Evolutionary conservation across 306 rosid species (phyloP), one percentile per base, ranked within the genome.

Genomic region (Castanea crenata): DNA sequence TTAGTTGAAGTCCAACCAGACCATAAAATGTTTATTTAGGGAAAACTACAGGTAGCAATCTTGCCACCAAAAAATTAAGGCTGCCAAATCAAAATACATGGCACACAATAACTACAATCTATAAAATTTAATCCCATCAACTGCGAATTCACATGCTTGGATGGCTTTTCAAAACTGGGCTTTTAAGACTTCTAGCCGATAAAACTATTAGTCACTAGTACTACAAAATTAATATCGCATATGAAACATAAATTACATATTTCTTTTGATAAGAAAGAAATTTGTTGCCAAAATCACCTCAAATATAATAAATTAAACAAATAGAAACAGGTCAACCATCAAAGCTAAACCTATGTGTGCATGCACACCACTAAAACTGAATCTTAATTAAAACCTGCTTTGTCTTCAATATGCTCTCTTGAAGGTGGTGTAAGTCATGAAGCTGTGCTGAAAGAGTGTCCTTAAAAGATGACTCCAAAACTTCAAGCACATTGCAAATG

Each of bases 401-500:
- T 55, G 96, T 85, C 89, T 87, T 93, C 75, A 87, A 84, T 78
- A 96, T 81, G 80, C 87, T 92, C 87, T 96, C 99, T 46, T 89
- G 96, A 76, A 96, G 99, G 72, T 88, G 77, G 81, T 89, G 90
- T 81, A 96, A 79, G 81, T 90, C 97, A 16, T 89, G 88, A 85
- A 90, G 96, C 77, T 89, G 98, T 54, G 94, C 96, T 73, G 98
- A 90, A 78, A 89, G 88, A 82, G 96, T 88, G 71, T 88, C 94
- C 87, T 85, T 91, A 84, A 96, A 91, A 76, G 98, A 93, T 74
- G 92, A 88, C 82, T 91, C 93, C 88, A 96, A 84, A 87, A 92
- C 91, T 79, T 93, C 98, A 44, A 96, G 90, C 82, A 96, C 99
- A 82, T 86, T 91, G 52, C 97, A 89, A 84, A 96, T 82, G 75